Conservation (phyloP, 192 early-diverging fungal genomes). For the Coemansia sp. region DNA sequence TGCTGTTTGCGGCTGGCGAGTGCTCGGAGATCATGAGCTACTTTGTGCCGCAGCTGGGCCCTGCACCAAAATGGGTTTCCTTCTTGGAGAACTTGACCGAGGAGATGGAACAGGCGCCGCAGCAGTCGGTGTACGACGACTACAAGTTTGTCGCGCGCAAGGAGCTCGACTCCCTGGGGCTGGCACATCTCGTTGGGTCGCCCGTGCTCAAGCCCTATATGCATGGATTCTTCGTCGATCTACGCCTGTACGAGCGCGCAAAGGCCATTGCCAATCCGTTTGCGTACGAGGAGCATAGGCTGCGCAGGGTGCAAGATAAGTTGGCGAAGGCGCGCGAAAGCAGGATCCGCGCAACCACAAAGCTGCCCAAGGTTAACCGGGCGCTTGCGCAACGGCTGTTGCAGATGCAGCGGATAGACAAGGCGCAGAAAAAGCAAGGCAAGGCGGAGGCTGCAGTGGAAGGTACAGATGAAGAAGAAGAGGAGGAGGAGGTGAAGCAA, state of each 20-base stretch:
- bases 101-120: conserved; percentile 86
- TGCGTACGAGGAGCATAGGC: conserved; percentile 88
- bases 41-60: conserved; percentile 89
- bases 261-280: conserved; percentile 95
- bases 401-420: conserved; percentile 42
- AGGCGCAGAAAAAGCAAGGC: conserved; percentile 34
- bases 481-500: conserved; percentile 40
- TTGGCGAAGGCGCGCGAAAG: conserved; percentile 81
- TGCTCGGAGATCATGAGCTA: conserved; percentile 89
- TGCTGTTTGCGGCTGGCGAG: conserved; percentile 91
- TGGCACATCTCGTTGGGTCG: conserved; percentile 91
- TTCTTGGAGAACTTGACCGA: conserved; percentile 97
- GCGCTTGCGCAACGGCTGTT: conserved; percentile 76
- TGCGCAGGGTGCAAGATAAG: conserved; percentile 74
- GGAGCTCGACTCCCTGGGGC: conserved; percentile 78
- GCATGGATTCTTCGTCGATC: conserved; percentile 98
- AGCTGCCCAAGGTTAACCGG: conserved; percentile 91
- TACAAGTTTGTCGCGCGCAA: conserved; percentile 96
- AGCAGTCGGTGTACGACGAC: conserved; percentile 88
- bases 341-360: conserved; percentile 83
- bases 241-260: conserved; percentile 93
- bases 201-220: conserved; percentile 94
- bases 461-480: conserved; percentile 22
- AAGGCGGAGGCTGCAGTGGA: not conserved
- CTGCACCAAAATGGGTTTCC: conserved; percentile 87